Conservation (phyloP, 1,139 yeast genomes). For the Taphrina pruni region DNA sequence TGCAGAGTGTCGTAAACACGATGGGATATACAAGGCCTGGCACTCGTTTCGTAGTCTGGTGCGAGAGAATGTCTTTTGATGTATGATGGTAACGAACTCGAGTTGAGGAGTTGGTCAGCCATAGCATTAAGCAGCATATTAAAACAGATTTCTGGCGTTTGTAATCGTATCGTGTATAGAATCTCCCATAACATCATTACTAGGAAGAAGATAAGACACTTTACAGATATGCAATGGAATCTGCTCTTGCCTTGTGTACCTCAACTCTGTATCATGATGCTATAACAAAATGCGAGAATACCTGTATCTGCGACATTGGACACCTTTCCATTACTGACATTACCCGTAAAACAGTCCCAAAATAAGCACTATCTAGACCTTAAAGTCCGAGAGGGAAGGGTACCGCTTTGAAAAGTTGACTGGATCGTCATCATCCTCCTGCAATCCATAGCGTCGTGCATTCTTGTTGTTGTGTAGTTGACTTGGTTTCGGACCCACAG, state of each 20-base stretch:
- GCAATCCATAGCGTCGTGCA: slow-evolving; percentile 18
- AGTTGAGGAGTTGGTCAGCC: no score
- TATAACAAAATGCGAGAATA: background rate
- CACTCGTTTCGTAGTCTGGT: background rate
- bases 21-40: slow-evolving; percentile 1
- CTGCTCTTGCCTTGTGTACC: background rate
- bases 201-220: no score
- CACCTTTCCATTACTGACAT: background rate
- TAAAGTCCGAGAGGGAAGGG: slow-evolving; percentile 34
- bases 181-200: no score
- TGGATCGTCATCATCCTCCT: slow-evolving; percentile 10
- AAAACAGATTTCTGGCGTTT: no score
- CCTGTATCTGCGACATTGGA: background rate
- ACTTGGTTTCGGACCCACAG: background rate
- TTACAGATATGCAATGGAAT: slow-evolving; percentile 2
- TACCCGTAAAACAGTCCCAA: background rate
- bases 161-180: no score
- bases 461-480: slow-evolving; percentile 1
- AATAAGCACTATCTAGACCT: slow-evolving; percentile 18
- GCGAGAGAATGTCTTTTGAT: slow-evolving; percentile 7
- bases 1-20: background rate
- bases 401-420: slow-evolving; percentile 23
- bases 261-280: slow-evolving; percentile 2
- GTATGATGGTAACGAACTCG: background rate
- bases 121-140: no score